These are phyloP conservation scores for Plicaturopsis crispa DNA, from an alignment of 768 basidiomycete species.

Conservation along the genomic window DNA sequence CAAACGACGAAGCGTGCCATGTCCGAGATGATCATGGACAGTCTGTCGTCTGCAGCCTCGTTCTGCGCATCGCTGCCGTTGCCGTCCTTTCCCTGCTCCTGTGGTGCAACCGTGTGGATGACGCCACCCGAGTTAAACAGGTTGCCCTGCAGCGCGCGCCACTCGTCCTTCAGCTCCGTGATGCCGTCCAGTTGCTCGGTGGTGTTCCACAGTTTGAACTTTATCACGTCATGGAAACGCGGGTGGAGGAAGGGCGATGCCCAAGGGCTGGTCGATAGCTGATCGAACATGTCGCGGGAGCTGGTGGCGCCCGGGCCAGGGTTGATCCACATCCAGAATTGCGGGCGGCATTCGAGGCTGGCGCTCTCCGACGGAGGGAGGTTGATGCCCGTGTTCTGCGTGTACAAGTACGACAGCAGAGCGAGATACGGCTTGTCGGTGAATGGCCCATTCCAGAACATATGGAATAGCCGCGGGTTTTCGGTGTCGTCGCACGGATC, in stretches of 20 bases:
- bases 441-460: constrained; percentile 97
- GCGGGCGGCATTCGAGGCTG: constrained; percentile 64
- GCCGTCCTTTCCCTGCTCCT: constrained; percentile 17
- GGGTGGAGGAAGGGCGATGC: constrained; percentile 86
- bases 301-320: constrained; percentile 87
- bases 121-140: constrained; percentile 87
- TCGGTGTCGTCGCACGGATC: constrained; percentile 66
- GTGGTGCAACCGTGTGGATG: constrained; percentile 49
- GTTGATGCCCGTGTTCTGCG: constrained; percentile 84
- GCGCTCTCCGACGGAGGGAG: constrained; percentile 32
- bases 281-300: constrained; percentile 72
- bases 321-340: constrained; percentile 97
- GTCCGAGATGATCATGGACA: constrained; percentile 90
- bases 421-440: constrained; percentile 96
- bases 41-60: constrained; percentile 48
- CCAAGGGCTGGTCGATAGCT: constrained; percentile 80
- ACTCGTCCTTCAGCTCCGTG: constrained; percentile 81
- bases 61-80: constrained; percentile 23
- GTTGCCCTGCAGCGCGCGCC: constrained; percentile 63
- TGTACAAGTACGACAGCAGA: constrained; percentile 85
- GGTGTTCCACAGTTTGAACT: constrained; percentile 95
- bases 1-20: constrained; percentile 96
- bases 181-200: constrained; percentile 90
- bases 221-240: constrained; percentile 80
- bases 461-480: constrained; percentile 82